Base-by-base conservation (phyloP, 2,329 filamentous ascomycete species). In the Ophiostoma sp. region DNA sequence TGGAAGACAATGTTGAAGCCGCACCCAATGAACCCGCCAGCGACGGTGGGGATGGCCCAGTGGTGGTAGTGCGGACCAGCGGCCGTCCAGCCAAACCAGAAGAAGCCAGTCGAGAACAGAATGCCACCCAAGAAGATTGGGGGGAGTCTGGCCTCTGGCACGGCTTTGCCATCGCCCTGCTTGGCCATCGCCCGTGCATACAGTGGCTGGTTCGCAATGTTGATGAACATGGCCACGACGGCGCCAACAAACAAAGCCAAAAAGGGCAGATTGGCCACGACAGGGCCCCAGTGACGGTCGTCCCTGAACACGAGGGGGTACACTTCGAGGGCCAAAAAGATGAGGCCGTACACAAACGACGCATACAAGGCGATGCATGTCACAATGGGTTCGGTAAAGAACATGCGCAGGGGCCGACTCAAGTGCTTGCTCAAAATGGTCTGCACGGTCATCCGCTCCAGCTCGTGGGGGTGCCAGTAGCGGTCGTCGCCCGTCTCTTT, bases 331-430 rank as follows among this genome's bases (percentile, higher is more conserved):
- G 88, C 79, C 0, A 82, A 84, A 78, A 89, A 90, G 0, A 90
- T 77, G 55, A 88, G 85, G 0, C 87, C 88, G 76, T 89, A 90
- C 0, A 86, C 81, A 42, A 90, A 80, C 9, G 87, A 87, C 70
- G 87, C 83, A 74, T 88, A 89, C 0, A n/a, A 79, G 76, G 6
- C 79, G 73, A 50, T 74, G 72, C 11, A 78, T 74, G 52, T 76
- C 70, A 95, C 92, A 68, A 95, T 92, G 64, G 91, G 90, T 78
- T 96, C 93, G 55, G 87, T 90, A 72, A 88, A 69, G 61, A 92
- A 84, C 92, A 95, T 95, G 31, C 90, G 86, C 6, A 94, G 80
- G 0, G 93, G 93, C 0, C 93, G 84, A 1, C 89, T 90, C 42
- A 95, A 82, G 0, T 93, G 90, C 39, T 91, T 88, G 1, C 87